Evolutionary conservation across 805 yeast genomes (phyloP), one percentile per base, ranked within the genome.

Genomic region (Komagataella ulmi): DNA sequence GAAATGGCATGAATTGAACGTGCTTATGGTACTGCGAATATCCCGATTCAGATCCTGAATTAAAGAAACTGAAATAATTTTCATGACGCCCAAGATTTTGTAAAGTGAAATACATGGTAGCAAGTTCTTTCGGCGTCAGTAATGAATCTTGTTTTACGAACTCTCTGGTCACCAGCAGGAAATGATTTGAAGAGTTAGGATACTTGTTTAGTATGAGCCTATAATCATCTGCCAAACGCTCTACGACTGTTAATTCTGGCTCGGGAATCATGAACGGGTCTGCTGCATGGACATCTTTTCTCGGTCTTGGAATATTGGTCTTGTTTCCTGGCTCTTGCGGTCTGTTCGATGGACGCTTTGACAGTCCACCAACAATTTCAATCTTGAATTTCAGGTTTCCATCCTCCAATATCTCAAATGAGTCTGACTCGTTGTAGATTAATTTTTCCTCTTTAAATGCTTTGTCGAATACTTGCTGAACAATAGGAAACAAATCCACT

Each of bases 11-110:
- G 66, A 90, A 81, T 67, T 93, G 99, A 55, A 93, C 66, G 67
- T 91, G 99, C 63, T 87, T 88, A 69, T 91, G 99, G 49, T 86
- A 83, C 61, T 89, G 93, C 0, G 97, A 88, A n/a, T 96, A 96
- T 1, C 98, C 99, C 55, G 95, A 80, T 58, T 80, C 75, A 17
- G 81, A 80, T 6, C 99, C 99, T 61, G 88, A 81, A 65, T 91
- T 91, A 74, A 80, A 91, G 65, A 91, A 91, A 0, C 89, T 89
- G 63, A 90, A 72, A 73, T 86, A 83, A 52, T 77, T 73, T 44
- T 68, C 52, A 19, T 63, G 67, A 2, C 59, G 53, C 58, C 79
- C 78, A 50, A 85, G 68, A 17, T 67, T 68, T 14, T 65, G 62
- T 54, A 91, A 68, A 19, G 86, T 69, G 3, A 76, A 62, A 61